A percentile compares a stretch with the other conserved stretches of the same genome.
Evolutionary conservation across 208 protist species (phyloP).

Genomic region (Acanthamoeba rhysodes): DNA sequence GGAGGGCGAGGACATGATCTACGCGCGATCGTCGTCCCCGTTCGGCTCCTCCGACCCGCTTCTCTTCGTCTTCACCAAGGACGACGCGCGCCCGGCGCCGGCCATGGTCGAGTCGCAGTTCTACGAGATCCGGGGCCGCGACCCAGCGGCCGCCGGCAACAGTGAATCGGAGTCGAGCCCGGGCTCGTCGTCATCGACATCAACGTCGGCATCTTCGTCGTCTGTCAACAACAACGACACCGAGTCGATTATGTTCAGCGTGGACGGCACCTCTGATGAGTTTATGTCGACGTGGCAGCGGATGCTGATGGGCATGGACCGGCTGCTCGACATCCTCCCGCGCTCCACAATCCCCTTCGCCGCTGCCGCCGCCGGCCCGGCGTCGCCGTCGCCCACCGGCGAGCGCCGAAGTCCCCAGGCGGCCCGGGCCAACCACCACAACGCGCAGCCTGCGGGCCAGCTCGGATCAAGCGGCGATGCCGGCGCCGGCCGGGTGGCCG

Average conservation of each 20-base stretch:
- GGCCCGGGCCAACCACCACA: no score
- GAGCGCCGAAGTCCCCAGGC: background rate
- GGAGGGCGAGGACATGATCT: conserved; percentile 33
- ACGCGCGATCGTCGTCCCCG: background rate
- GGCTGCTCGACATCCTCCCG: background rate
- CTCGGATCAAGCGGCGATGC: background rate
- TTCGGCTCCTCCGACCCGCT: background rate
- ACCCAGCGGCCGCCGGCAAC: background rate
- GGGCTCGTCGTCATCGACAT: background rate
- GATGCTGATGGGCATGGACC: conserved; percentile 12
- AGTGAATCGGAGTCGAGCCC: background rate
- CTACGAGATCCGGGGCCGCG: background rate
- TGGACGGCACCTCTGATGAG: background rate
- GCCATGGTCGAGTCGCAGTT: conserved; percentile 11
- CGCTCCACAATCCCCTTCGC: background rate
- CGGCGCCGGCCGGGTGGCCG: background rate
- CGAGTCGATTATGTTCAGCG: background rate
- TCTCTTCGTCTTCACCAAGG: conserved; percentile 11
- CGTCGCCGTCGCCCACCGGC: background rate
- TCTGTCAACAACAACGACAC: background rate
- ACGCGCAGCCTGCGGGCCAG: background rate
- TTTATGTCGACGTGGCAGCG: conserved; percentile 23
- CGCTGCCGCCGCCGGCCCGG: background rate
- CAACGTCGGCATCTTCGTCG: background rate
- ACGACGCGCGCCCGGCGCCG: background rate